Evolutionary conservation across 2,329 filamentous ascomycete species (phyloP), one percentile per base, ranked within the genome.

Genomic region (Diaporthe citrichinensis): DNA sequence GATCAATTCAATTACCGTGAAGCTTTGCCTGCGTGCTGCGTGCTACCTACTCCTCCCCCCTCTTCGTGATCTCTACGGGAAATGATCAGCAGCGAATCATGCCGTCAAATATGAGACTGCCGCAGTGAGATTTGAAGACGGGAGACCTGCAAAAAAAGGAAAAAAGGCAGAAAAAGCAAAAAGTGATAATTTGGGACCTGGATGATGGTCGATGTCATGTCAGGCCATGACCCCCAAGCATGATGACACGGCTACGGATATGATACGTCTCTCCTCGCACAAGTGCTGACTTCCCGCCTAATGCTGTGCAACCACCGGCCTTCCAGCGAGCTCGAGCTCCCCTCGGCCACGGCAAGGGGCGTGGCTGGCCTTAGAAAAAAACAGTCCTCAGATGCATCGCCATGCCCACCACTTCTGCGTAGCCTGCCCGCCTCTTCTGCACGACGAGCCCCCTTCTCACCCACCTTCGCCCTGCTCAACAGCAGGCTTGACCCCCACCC

Each of bases 191-290:
- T 39, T 34, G 31, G 23, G 46, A 39, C n/a, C 23, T 39, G 65
- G 31, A 31, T 68, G 65, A 53, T 53, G 46, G 46, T 20, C 31
- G 46, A 53, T 68, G 65, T 53, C 46, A 68, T 68, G 65, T 68
- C 65, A 68, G 65, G 65, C 57, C 71, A 62, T 31, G 46, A 44
- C n/a, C 49, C 46, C 55, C 41, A 36, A 25, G 41, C n/a, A 62
- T 62, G 69, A 72, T 62, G 71, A 53, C 25, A 49, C 31, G 31
- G 55, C 69, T 72, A n/a, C 41, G 23, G 51, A 72, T 72, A n/a
- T 62, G 44, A 72, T 72, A 65, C 59, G 39, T 65, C 34, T 73
- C 14, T 41, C 25, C 44, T 41, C 17, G 8, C 25, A 28, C 58
- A 72, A 72, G 57, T 65, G 58, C 71, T 73, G 71, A 55, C 34